Evolutionary conservation across 2,329 filamentous ascomycete genomes (phyloP).

Genomic region (Trichoderma atroviride): DNA sequence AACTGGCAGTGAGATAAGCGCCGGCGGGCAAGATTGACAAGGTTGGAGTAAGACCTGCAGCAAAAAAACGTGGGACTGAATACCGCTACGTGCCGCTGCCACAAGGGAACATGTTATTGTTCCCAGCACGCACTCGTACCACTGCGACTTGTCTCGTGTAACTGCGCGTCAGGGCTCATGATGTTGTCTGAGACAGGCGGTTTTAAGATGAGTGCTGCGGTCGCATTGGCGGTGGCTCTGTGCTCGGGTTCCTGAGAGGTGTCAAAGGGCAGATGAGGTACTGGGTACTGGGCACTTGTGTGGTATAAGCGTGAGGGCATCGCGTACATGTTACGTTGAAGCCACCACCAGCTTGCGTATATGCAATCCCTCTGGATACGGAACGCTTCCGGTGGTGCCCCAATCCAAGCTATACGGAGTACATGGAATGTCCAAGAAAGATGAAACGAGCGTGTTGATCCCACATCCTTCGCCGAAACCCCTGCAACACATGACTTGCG

Average conservation of each 20-base stretch:
- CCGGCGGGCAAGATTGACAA: slow-evolving; percentile 14
- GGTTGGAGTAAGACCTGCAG: slow-evolving; percentile 11
- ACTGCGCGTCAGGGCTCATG: background rate
- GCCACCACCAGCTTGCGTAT: background rate
- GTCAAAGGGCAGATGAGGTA: background rate
- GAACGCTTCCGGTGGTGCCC: background rate
- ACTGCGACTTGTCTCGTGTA: background rate
- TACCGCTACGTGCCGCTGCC: background rate
- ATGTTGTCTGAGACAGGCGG: slow-evolving; percentile 12
- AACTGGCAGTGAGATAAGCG: slow-evolving; percentile 24
- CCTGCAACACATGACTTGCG: slow-evolving; percentile 9
- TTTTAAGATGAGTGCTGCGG: background rate
- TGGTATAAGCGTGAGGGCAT: background rate
- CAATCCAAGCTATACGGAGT: background rate
- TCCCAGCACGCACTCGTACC: background rate
- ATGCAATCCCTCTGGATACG: background rate
- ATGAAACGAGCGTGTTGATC: slow-evolving; percentile 21
- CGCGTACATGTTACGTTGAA: background rate
- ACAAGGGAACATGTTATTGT: slow-evolving; percentile 2
- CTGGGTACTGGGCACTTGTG: too few relatives aligned
- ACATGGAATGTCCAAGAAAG: background rate
- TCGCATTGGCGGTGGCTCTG: background rate
- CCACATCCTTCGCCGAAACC: slow-evolving; percentile 24
- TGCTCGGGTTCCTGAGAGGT: background rate
- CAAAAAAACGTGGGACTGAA: slow-evolving; percentile 13